phyloP scores from a whole-genome alignment of 164 flowering plant species.

The Pachysandra terminalis region DNA sequence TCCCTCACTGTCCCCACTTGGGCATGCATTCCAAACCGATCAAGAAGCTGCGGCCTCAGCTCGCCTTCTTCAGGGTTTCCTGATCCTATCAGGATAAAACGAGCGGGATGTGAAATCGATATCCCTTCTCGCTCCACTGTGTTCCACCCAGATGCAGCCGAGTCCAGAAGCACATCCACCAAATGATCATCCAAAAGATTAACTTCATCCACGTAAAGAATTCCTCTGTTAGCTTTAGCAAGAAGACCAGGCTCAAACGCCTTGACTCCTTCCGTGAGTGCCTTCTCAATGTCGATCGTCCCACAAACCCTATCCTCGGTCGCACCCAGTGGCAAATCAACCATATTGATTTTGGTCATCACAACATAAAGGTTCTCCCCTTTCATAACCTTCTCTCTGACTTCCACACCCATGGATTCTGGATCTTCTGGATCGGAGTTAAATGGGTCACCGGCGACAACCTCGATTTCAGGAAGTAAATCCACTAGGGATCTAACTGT shows the following conservation, averaged over 20 bases:
- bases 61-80: constrained; percentile 99
- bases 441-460: constrained; percentile 81
- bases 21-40: constrained; percentile 98
- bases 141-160: constrained; percentile 99
- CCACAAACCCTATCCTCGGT: constrained; percentile 98
- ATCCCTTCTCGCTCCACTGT: constrained; percentile 97
- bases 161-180: constrained; percentile 87
- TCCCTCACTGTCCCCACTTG: constrained; percentile 96
- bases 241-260: constrained; percentile 98
- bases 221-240: constrained; percentile 92
- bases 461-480: constrained; percentile 82
- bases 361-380: constrained; percentile 55
- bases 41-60: constrained; percentile 95
- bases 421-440: constrained; percentile 95
- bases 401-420: constrained; percentile 85
- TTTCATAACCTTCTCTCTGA: constrained; percentile 49
- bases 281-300: constrained; percentile 94
- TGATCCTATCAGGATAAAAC: constrained; percentile 90
- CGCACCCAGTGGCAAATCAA: constrained; percentile 94
- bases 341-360: constrained; percentile 87
- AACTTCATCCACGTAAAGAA: constrained; percentile 97
- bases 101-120: constrained; percentile 97
- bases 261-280: constrained; percentile 91
- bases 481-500: constrained; percentile 90
- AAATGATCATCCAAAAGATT: constrained; percentile 91